Evolutionary conservation across 768 basidiomycete genomes (phyloP), one percentile per base, ranked within the genome.

Genomic region (Saitozyma sp.): DNA sequence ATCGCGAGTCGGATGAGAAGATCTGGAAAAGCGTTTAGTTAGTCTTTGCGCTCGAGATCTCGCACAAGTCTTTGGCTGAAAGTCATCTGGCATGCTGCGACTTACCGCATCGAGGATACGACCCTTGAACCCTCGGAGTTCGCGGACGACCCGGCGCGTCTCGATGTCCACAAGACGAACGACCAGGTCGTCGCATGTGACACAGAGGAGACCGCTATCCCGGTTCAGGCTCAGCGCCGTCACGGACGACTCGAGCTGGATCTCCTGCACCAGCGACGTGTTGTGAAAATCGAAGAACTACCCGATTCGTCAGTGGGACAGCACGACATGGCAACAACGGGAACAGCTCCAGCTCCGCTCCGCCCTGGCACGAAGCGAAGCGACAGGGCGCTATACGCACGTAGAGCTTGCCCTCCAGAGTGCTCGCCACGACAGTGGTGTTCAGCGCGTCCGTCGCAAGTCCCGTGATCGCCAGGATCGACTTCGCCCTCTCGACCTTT

Each of bases 261-360:
- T 59, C 0, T 86, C 86, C 56, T 88, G 80, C 62, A 89, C 85
- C 61, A 92, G 81, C 70, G 86, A 86, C 9, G 90, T 86, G 3
- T 88, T 87, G 71, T 95, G 91, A 79, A 99, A 98, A 77, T 98
- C 90, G 70, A 98, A 99, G 82, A 97, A 97, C 94, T 99, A 69
- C 46, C 43, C 59, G 29, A 5, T 2, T 0, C 6, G 10, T 14
- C 8, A 19, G 7, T 9, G 11, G 9, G 42, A 10, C 9, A 29
- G 29, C 29, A 29, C 29, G 9, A 16, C n/a, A 46, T 9, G 9
- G 17, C 14, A 55, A 42, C 38, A 42, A 7, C 50, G 39, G 11
- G 56, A 40, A 42, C n/a, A 46, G 45, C 45, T 13, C n/a, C 45
- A 46, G 45, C 45, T 46, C 11, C n/a, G 45, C 45, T 2, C 45